These are phyloP conservation scores for Theobroma grandiflorum DNA, from an alignment of 441 rosid species.

Conservation along the genomic window DNA sequence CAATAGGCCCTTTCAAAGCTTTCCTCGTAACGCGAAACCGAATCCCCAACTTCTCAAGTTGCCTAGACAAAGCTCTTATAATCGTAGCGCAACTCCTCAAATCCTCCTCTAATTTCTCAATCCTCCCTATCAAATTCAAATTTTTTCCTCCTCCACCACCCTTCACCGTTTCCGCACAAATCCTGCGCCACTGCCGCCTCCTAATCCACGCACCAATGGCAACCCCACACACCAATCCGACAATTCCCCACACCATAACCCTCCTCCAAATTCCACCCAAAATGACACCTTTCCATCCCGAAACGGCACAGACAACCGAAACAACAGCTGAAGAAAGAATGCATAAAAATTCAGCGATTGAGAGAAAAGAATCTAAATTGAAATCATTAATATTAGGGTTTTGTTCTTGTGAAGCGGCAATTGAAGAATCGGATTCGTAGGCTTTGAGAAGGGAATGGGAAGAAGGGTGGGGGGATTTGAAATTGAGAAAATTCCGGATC, in stretches of 20 bases:
- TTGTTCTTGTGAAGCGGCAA: slow-evolving; percentile 29
- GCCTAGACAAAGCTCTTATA: slow-evolving; percentile 74
- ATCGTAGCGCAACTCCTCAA: slow-evolving; percentile 64
- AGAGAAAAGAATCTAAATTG: slow-evolving; percentile 60
- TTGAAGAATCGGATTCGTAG: slow-evolving; percentile 43
- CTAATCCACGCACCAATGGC: slow-evolving; percentile 68
- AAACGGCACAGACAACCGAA: slow-evolving; percentile 45
- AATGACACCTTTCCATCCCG: slow-evolving; percentile 38
- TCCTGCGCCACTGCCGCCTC: slow-evolving; percentile 71
- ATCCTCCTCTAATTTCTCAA: slow-evolving; percentile 90
- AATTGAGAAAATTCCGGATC: slow-evolving; percentile 6
- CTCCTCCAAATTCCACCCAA: slow-evolving; percentile 58
- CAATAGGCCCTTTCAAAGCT: slow-evolving; percentile 76
- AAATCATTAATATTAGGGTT: slow-evolving; percentile 29
- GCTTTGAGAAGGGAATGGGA: slow-evolving; percentile 42
- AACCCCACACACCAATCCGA: slow-evolving; percentile 59
- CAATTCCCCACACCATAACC: slow-evolving; percentile 58
- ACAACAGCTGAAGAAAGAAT: slow-evolving; percentile 65
- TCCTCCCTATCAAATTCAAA: slow-evolving; percentile 61
- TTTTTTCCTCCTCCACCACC: slow-evolving; percentile 38
- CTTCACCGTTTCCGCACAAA: slow-evolving; percentile 50
- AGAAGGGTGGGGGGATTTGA: slow-evolving; percentile 7
- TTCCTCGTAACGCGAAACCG: slow-evolving; percentile 82
- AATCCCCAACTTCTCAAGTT: slow-evolving; percentile 86
- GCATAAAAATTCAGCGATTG: slow-evolving; percentile 60